Conservation (phyloP, 768 basidiomycete species). For the Gymnopilus dilepis region DNA sequence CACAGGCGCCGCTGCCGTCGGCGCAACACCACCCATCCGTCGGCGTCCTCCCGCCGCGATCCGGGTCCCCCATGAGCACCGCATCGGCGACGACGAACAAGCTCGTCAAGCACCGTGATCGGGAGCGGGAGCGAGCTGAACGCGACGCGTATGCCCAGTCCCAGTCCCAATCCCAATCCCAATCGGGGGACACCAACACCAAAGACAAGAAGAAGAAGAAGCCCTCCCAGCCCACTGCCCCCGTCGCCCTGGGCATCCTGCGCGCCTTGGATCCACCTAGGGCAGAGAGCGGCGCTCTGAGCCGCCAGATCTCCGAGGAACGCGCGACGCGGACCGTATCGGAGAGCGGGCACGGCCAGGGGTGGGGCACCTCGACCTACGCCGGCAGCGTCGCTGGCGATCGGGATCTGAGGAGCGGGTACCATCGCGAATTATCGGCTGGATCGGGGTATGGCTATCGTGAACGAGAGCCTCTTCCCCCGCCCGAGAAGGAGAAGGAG, state of each 20-base stretch:
- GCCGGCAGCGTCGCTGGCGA: neutral
- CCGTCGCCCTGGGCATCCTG: conserved; percentile 59
- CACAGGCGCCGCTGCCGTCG: neutral
- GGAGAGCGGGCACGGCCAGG: conserved; percentile 37
- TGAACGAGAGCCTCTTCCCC: conserved; percentile 37
- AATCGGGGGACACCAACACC: neutral
- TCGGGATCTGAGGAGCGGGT: neutral
- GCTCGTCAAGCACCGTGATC: conserved; percentile 26
- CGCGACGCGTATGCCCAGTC: conserved; percentile 17
- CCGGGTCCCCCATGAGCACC: conserved; percentile 52
- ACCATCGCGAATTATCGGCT: conserved; percentile 35
- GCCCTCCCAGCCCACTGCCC: conserved; percentile 30
- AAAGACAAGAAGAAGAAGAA: conserved; percentile 11
- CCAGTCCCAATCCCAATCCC: neutral
- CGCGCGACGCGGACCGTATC: conserved; percentile 27
- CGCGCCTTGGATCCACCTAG: conserved; percentile 63
- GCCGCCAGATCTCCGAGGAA: conserved; percentile 39
- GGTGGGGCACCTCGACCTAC: neutral
- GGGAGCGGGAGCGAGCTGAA: conserved; percentile 12
- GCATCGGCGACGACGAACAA: conserved; percentile 19
- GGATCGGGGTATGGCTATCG: conserved; percentile 29
- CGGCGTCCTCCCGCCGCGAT: conserved; percentile 43
- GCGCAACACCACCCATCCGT: conserved; percentile 29
- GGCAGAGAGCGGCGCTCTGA: conserved; percentile 27
- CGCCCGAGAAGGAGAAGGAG: conserved; percentile 40